Conservation (phyloP, 129 eudicot species). For the Apium graveolens region DNA sequence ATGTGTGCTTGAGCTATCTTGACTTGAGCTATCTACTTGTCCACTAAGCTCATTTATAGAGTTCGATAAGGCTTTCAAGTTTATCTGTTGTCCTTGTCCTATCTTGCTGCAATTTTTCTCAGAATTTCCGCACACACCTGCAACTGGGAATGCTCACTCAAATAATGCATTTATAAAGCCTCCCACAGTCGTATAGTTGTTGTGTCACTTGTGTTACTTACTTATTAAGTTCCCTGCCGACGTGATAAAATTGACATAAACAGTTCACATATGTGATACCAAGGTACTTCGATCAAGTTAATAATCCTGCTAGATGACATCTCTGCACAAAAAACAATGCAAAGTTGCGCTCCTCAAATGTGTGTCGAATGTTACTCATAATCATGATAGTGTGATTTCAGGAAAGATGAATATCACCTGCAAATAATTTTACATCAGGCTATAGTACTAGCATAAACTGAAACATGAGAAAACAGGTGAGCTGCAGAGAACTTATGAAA, state of each 20-base stretch:
- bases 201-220: constrained; percentile 34
- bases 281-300: neutral
- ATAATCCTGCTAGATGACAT: neutral
- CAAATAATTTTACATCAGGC: too few species aligned
- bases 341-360: neutral
- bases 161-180: constrained; percentile 73
- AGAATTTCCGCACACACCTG: constrained; percentile 73
- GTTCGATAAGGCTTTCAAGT: constrained; percentile 76
- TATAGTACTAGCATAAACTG: neutral
- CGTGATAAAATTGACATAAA: neutral
- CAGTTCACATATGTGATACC: neutral
- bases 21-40: constrained; percentile 26
- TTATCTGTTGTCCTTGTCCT: constrained; percentile 73
- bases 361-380: neutral
- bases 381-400: too few species aligned
- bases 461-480: neutral
- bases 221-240: constrained; percentile 68
- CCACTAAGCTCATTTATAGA: constrained; percentile 82
- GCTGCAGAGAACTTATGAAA: neutral
- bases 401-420: neutral
- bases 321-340: neutral
- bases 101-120: constrained; percentile 63
- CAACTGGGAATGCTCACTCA: constrained; percentile 77
- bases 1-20: neutral
- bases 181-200: constrained; percentile 60